Evolutionary conservation across 768 basidiomycete genomes (phyloP), one percentile per base, ranked within the genome.

Genomic region (Coprinopsis strossmayeri): DNA sequence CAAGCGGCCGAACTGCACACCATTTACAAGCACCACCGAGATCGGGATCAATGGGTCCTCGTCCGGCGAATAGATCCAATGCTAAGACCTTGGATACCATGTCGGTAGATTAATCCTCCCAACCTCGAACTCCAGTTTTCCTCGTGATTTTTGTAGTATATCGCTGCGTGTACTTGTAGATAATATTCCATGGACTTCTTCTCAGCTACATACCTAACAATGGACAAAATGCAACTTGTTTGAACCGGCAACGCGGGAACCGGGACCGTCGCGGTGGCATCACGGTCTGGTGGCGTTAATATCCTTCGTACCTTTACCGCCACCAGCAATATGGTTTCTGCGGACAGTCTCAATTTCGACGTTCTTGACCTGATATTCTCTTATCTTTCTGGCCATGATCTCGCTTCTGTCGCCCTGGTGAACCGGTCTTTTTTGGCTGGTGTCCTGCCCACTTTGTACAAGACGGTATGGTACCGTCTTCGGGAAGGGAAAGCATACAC

Each of bases 341-440:
- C 78, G 10, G 79, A 84, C 54, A 84, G 77, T 55, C 68, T 87
- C 40, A 81, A 87, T 53, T 71, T 80, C 17, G 87, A 90, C 64
- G 82, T 88, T 30, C 72, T 87, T 34, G 81, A 84, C 58, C 68
- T 80, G n/a, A 77, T 89, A 15, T 83, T 83, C 53, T 62, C 66
- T 0, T 67, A 73, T 55, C 66, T 89, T 3, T 59, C 66, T n/a
- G 66, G 69, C 34, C 69, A 71, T 15, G 82, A 86, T 55, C 72
- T 89, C 26, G 70, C 78, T 13, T 72, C 78, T 2, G 69, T 79
- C 17, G 76, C 82, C 0, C 77, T 80, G 34, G 85, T 86, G 57
- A 83, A 77, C 58, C 72, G 70, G 35, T 77, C 82, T 0, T 89
- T 88, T 53, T 68, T 81, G 21, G 76, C 76, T 0, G 84, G 74